These are phyloP conservation scores for Globisporangium polare DNA, from an alignment of 352 stramenopile species.

Conservation along the genomic window DNA sequence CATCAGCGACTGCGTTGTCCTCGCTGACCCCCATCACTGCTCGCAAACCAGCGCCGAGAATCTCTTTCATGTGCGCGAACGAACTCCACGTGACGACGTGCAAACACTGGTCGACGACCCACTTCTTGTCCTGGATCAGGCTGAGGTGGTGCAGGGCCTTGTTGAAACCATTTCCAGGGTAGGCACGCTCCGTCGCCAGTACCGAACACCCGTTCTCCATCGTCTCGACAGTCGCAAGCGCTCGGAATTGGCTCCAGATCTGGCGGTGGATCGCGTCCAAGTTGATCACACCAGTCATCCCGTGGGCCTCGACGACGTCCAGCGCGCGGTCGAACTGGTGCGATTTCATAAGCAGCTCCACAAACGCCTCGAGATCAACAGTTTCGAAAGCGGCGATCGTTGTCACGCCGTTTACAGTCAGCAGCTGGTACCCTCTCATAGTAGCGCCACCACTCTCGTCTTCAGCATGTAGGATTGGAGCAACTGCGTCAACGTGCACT, in stretches of 20 bases:
- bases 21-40: conserved; percentile 17
- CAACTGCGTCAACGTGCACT: conserved; percentile 1
- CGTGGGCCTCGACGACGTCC: conserved; percentile 18
- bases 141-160: conserved; percentile 42
- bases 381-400: conserved; percentile 18
- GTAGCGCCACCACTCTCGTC: background rate
- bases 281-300: conserved; percentile 18
- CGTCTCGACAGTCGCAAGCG: conserved; percentile 12
- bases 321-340: conserved; percentile 41
- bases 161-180: conserved; percentile 18
- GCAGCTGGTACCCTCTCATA: conserved; percentile 13
- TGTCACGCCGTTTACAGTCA: conserved; percentile 14
- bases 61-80: conserved; percentile 49
- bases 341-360: conserved; percentile 33
- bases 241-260: conserved; percentile 44
- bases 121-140: conserved; percentile 36
- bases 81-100: conserved; percentile 33
- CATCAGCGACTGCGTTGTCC: background rate
- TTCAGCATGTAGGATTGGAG: background rate
- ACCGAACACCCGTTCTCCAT: background rate
- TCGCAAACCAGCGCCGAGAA: conserved; percentile 42
- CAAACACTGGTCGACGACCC: conserved; percentile 49
- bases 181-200: conserved; percentile 5
- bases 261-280: conserved; percentile 44
- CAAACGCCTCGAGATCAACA: conserved; percentile 22